A percentile compares a stretch with the other conserved stretches of the same genome.
Conservation (phyloP, 2,329 filamentous ascomycete genomes). For the Trichoderma oligosporum region DNA sequence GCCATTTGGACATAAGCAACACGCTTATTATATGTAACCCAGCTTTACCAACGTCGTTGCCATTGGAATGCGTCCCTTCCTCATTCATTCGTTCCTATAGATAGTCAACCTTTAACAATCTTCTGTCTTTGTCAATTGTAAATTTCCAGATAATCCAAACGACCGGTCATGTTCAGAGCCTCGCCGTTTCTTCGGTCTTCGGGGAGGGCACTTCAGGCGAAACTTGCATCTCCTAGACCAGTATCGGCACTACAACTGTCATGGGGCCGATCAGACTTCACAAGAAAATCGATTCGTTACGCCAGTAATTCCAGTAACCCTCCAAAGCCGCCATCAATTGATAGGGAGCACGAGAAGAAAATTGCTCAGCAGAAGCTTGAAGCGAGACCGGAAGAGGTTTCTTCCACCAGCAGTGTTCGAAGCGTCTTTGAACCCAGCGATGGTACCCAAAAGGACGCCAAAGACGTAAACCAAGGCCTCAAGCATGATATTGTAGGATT, state of each 20-base stretch:
- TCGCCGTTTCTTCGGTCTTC: conserved; percentile 17
- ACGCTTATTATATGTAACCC: not conserved
- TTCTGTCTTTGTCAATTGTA: no score
- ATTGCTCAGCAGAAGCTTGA: conserved; percentile 54
- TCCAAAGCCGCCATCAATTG: conserved; percentile 35
- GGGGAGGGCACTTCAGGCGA: not conserved
- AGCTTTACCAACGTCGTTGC: not conserved
- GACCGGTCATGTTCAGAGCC: conserved; percentile 35
- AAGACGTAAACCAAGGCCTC: conserved; percentile 34
- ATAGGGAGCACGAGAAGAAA: conserved; percentile 54
- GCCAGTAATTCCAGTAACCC: conserved; percentile 21
- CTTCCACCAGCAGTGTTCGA: conserved; percentile 53
- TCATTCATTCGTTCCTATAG: not conserved
- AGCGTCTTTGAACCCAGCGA: conserved; percentile 43
- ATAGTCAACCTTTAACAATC: not conserved
- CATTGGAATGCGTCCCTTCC: not conserved
- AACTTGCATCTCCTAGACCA: conserved; percentile 16
- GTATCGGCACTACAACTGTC: conserved; percentile 25
- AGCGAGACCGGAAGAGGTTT: conserved; percentile 57
- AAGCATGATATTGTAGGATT: conserved; percentile 54
- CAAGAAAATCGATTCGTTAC: not conserved
- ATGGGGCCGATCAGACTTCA: conserved; percentile 16
- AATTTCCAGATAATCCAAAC: not conserved
- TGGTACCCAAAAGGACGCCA: conserved; percentile 26
- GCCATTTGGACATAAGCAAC: not conserved